Conservation (phyloP, 1,139 yeast genomes). For the Ogataea hybrid region DNA sequence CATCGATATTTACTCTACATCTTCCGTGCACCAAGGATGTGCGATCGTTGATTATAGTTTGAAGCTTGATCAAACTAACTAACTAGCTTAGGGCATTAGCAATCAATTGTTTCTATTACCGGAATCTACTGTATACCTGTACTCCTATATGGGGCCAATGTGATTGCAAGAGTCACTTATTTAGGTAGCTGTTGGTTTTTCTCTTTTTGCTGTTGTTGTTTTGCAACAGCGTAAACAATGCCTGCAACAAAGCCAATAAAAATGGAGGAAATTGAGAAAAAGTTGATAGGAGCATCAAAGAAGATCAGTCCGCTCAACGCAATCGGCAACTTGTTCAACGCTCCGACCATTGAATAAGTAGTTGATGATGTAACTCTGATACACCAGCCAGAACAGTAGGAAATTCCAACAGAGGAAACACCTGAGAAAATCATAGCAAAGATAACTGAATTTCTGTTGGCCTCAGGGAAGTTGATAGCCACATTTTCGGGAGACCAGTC, state of each 20-base stretch:
- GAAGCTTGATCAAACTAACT: constrained; percentile 46
- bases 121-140: constrained; percentile 1
- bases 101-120: neutral
- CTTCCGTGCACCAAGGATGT: constrained; percentile 91
- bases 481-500: constrained; percentile 89
- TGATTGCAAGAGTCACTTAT: constrained; percentile 14
- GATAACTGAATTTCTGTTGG: constrained; percentile 62
- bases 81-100: neutral
- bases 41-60: constrained; percentile 80
- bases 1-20: constrained; percentile 87
- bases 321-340: constrained; percentile 95
- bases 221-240: constrained; percentile 89
- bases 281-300: constrained; percentile 93
- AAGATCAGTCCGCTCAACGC: constrained; percentile 92
- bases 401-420: constrained; percentile 90
- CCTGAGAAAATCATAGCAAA: constrained; percentile 90
- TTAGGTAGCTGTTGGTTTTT: constrained; percentile 38
- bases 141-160: neutral
- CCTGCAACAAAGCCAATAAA: constrained; percentile 94
- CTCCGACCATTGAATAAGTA: constrained; percentile 99
- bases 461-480: constrained; percentile 72
- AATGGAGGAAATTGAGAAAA: constrained; percentile 87
- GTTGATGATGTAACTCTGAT: constrained; percentile 98
- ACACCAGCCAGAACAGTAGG: constrained; percentile 99
- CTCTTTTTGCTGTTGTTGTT: constrained; percentile 75